Evolutionary conservation across 345 rosid species (phyloP).

Genomic region (Crucihimalaya himalaica): DNA sequence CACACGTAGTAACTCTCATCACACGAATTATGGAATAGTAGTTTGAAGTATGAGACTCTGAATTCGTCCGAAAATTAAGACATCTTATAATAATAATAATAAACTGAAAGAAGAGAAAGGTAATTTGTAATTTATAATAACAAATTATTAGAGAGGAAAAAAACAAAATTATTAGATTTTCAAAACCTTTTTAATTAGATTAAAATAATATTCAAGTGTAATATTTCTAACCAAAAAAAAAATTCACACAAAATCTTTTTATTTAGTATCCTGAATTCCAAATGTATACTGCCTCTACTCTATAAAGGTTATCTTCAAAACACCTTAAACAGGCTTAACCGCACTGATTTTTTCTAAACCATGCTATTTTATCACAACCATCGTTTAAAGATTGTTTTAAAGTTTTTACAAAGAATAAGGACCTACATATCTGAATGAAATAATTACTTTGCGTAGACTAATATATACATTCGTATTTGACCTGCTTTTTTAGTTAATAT

Average conservation of each 20-base stretch:
- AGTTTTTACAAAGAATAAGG: conserved; percentile 20
- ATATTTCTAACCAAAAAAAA: background rate
- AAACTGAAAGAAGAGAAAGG: too few relatives aligned
- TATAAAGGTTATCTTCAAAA: background rate
- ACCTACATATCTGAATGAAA: conserved; percentile 41
- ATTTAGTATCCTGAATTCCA: background rate
- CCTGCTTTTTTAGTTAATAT: conserved; percentile 22
- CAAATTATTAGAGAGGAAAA: too few relatives aligned
- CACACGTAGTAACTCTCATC: background rate
- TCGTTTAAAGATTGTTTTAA: background rate
- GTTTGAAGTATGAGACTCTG: background rate
- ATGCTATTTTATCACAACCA: background rate
- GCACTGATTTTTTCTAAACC: background rate
- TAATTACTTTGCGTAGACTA: conserved; percentile 37
- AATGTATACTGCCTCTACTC: background rate
- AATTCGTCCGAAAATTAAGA: background rate
- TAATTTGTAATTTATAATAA: background rate
- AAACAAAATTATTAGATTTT: too few relatives aligned
- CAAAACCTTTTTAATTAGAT: background rate
- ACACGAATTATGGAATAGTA: background rate
- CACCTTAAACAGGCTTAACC: background rate
- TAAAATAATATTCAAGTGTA: too few relatives aligned
- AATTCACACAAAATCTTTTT: background rate
- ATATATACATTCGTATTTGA: conserved; percentile 38
- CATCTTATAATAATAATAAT: background rate